A percentile compares a stretch with the other conserved stretches of the same genome.
phyloP scores from a whole-genome alignment of 2,329 filamentous ascomycete species.

The Cytospora schulzeri region DNA sequence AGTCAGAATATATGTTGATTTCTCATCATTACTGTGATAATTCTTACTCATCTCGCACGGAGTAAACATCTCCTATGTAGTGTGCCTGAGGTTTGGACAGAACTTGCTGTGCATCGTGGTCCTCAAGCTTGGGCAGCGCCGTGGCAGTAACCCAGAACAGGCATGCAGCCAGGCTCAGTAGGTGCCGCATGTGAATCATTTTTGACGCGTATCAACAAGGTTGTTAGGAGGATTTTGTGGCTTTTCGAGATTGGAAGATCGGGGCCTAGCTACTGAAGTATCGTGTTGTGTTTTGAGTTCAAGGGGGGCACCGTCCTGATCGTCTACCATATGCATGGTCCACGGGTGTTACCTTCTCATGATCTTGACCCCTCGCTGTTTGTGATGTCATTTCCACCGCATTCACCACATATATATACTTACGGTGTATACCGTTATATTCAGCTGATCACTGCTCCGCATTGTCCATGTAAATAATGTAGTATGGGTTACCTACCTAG shows the following conservation, averaged over 20 bases:
- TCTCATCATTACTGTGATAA: fast-evolving
- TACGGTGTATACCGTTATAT: background rate
- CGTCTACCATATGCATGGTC: background rate
- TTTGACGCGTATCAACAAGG: background rate
- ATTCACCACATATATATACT: background rate
- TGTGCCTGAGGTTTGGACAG: background rate
- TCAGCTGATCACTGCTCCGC: background rate
- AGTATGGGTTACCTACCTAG: background rate
- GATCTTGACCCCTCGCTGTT: constrained; percentile 14
- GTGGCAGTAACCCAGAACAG: background rate
- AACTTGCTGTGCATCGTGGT: constrained; percentile 9
- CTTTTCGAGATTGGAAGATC: background rate
- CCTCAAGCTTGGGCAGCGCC: background rate
- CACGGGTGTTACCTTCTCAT: background rate
- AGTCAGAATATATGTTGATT: background rate
- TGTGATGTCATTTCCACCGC: constrained; percentile 24
- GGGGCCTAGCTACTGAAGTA: no score
- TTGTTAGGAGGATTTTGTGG: background rate
- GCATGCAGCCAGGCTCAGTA: background rate
- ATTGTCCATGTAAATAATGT: background rate
- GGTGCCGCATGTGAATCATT: background rate
- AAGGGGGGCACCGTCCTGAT: background rate
- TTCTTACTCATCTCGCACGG: constrained; percentile 11
- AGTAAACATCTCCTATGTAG: background rate
- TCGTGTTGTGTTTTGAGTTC: background rate